Base-by-base conservation (phyloP, 257 asterid genomes). In the Paulownia fortunei region DNA sequence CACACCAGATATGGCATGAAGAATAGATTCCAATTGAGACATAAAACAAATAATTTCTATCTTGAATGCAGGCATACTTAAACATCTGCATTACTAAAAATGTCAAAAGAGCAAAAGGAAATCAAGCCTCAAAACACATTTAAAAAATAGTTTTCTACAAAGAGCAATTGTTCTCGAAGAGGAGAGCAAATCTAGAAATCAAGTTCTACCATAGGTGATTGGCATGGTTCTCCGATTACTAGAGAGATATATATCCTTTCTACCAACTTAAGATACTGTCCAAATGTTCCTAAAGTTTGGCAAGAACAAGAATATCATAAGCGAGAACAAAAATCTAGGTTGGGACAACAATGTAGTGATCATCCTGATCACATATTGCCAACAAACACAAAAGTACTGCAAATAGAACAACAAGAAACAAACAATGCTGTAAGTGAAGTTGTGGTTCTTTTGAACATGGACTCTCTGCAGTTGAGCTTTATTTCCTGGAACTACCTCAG, bases 341-440 rank as follows among this genome's bases (percentile, higher is more conserved):
- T 27, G 98, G 98, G 74, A 92, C 95, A 72, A 82, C 88, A 77
- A 74, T 60, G 80, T 54, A 11, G 47, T 77, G 78, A 64, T 81
- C 78, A 16, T 81, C 86, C 42, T 81, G 88, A 77, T 81, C 87
- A 76, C 83, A 86, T 27, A 65, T 76, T 79, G 79, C 84, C 83
- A 89, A 37, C 79, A 87, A 79, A 76, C 80, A 68, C 30, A 72
- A 47, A 71, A 80, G 8, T 11, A 49, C 76, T 19, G 82, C 90
- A 69, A 82, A 59, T 32, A 86, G 62, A 70, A 66, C 72, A 77
- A 74, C 79, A 79, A 84, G 44, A 69, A 64, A 54, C 49, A 70
- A 59, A 86, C 70, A 39, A 82, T 61, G 24, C n/a, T 66, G 69
- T 54, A 15, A 73, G 67, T 30, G 18, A 80, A 62, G 39, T 49